Evolutionary conservation across 1,284 basidiomycete genomes (phyloP), one percentile per base, ranked within the genome.

Genomic region (Ganoderma leucocontextum): DNA sequence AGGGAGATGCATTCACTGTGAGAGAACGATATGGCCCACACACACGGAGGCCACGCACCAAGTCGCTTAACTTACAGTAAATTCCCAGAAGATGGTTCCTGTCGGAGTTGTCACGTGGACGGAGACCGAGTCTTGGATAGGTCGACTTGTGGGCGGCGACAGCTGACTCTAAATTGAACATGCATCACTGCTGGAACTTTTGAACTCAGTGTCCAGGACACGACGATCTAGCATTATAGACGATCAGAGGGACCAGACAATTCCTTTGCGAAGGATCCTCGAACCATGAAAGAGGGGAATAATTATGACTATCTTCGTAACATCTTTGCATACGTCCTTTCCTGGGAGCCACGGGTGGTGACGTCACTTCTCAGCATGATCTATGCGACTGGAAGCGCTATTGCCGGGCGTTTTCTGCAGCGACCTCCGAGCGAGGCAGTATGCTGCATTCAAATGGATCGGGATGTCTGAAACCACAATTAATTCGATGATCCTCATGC

Each of bases 391-490:
- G 52, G 15, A n/a, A 36, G 55, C 19, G 55, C 15, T 4, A 57
- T n/a, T 57, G 55, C 39, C 39, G 42, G n/a, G n/a, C 6, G 22
- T 7, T 35, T n/a, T 19, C 25, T 25, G 19, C 19, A 58, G 55
- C 9, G 9, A 36, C 3, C n/a, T n/a, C 17, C 4, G 61, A 53
- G 15, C 61, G 61, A 49, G 61, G 61, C 33, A 19, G 22, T 25
- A 62, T 41, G 12, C 5, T 38, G 61, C 61, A 62, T 39, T n/a
- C 19, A 25, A 62, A 62, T 19, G 44, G 47, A n/a, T 62, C 61
- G 19, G 47, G 61, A 62, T 38, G 42, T n/a, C 61, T 62, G 39
- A 5, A n/a, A 39, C 35, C 22, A 29, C 61, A 39, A 39, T 49
- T 6, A 58, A 19, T 49, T 9, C 22, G 19, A 49, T n/a, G n/a